Base-by-base conservation (phyloP, 768 basidiomycete species). In the Gelatoporia subvermispora region DNA sequence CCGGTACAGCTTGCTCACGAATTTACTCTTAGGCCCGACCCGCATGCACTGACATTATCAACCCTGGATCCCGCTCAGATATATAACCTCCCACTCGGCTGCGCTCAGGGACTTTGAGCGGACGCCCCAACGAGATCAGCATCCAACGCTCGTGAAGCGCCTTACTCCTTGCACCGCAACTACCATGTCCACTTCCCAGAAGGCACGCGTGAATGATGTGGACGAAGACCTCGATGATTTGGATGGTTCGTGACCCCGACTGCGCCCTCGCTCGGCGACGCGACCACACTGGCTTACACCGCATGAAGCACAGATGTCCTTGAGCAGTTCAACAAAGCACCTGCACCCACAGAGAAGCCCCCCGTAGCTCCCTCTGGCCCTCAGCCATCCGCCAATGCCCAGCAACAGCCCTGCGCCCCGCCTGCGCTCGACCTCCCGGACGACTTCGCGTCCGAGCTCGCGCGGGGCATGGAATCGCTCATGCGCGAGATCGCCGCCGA, bases 221-320 rank as follows among this genome's bases (percentile, higher is more conserved):
- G 72, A 72, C n/a, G 82, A 84, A 18, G 81, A 87, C 62, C 60
- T 85, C 17, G 84, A 87, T 58, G 84, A 87, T 58, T 76, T 87
- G 41, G 84, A 87, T 61, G 77, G 77, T 77, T 39, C 36, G 69
- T 35, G 38, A 35, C 40, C 22, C 36, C 16, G 9, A 36, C n/a
- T 36, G 38, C 9, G 49, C 45, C 9, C 24, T 48, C 43, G 31
- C 41, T 24, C 28, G 13, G 15, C 18, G 18, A 17, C 38, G 21
- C 9, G 39, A 31, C 20, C 23, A 41, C 35, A 41, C 41, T 5
- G 13, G 28, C 28, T 31, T 31, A 31, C 28, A 31, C 13, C 15
- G 48, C 61, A 52, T 60, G 53, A 37, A 2, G 47, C 23, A 25
- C 49, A 78, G 77, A 78, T 56, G 72, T 79, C 42, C 67, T 79